Percentiles rank a stretch among this genome's conserved stretches.
phyloP scores from a whole-genome alignment of 257 asterid genomes.

The Primulina huaijiensis region DNA sequence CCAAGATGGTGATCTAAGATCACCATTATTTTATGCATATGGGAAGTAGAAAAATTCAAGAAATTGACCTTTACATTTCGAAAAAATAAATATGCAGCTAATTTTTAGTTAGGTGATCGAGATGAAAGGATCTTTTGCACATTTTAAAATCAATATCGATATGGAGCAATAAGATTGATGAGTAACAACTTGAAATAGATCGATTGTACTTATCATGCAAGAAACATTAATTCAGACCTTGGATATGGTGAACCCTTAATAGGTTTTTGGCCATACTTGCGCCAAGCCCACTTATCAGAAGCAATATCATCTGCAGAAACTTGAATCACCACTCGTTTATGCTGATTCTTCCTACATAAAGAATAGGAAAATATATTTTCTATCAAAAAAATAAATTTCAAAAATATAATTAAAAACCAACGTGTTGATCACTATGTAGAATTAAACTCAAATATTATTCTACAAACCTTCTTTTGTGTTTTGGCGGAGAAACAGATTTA shows the following conservation, averaged over 20 bases:
- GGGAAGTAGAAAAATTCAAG: background rate
- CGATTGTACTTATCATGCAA: background rate
- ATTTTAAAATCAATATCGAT: no score
- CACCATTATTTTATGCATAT: no score
- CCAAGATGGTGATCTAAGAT: background rate
- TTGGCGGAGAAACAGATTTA: conserved; percentile 40
- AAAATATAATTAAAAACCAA: background rate
- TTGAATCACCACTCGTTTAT: conserved; percentile 67
- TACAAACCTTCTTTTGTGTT: conserved; percentile 73
- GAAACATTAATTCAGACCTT: conserved; percentile 42
- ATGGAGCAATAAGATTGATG: background rate
- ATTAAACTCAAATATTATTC: background rate
- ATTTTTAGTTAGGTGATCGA: background rate
- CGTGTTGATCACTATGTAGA: background rate
- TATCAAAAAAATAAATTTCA: background rate
- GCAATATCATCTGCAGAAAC: conserved; percentile 65
- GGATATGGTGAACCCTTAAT: conserved; percentile 95
- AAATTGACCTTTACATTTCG: background rate
- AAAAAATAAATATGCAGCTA: background rate
- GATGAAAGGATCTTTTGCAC: background rate
- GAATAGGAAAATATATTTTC: background rate
- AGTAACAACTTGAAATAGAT: background rate
- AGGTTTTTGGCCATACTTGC: conserved; percentile 96
- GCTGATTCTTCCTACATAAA: conserved; percentile 69
- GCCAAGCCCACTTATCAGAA: conserved; percentile 97